These are phyloP conservation scores for Mycena galopus DNA, from an alignment of 768 basidiomycete genomes.

Conservation along the genomic window DNA sequence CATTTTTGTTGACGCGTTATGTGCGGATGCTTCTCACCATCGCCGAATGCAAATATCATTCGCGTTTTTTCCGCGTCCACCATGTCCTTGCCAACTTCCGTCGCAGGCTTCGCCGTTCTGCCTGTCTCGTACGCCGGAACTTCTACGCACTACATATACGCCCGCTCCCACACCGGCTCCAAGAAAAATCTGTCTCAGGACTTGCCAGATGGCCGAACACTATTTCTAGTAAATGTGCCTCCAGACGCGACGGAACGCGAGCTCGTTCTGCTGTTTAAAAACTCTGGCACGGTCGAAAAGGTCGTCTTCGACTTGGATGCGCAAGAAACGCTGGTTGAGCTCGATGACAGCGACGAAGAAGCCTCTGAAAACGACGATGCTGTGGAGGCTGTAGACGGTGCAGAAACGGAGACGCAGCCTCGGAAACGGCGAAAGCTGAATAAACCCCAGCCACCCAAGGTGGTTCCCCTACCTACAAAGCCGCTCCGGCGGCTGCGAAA, in stretches of 20 bases:
- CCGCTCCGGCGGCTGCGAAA: conserved; percentile 69
- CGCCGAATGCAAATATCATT: conserved; percentile 4
- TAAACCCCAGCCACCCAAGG: conserved; percentile 57
- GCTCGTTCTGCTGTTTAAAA: conserved; percentile 80
- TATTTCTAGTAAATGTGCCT: conserved; percentile 92
- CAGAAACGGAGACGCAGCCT: conserved; percentile 43
- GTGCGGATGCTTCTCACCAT: neutral
- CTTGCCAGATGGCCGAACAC: conserved; percentile 74
- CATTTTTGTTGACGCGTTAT: conserved; percentile 18
- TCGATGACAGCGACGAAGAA: conserved; percentile 56
- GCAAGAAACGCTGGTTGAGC: conserved; percentile 55
- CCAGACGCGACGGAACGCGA: conserved; percentile 90
- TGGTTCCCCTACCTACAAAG: conserved; percentile 70
- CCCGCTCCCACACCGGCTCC: conserved; percentile 71
- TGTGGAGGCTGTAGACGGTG: too few species aligned
- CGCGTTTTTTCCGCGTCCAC: neutral
- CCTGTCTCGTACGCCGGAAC: conserved; percentile 25
- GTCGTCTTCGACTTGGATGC: conserved; percentile 73
- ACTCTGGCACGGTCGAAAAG: conserved; percentile 81
- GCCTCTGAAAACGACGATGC: conserved; percentile 48
- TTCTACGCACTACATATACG: conserved; percentile 81
- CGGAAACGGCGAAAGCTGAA: conserved; percentile 56
- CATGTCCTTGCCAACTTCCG: conserved; percentile 39
- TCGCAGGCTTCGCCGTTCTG: conserved; percentile 41
- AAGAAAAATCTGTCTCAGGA: conserved; percentile 53